A percentile compares a stretch with the other conserved stretches of the same genome.
Conservation (phyloP, 306 rosid species). For the Macrotyloma uniflorum region DNA sequence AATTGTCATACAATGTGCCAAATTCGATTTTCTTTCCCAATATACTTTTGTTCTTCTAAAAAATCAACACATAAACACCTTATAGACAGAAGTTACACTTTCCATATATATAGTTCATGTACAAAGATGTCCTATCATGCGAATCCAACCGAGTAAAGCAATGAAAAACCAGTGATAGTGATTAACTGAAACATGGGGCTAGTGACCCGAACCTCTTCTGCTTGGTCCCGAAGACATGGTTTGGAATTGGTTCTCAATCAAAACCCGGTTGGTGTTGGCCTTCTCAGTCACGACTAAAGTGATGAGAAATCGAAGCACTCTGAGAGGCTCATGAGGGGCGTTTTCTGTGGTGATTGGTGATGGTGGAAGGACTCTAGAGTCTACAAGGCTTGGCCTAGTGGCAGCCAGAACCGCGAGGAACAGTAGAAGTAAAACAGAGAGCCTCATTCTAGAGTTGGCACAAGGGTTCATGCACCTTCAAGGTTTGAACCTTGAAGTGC, state of each 20-base stretch:
- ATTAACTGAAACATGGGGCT: constrained; percentile 28
- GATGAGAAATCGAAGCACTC: not conserved
- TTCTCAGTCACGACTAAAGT: constrained; percentile 20
- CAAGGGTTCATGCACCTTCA: constrained; percentile 12
- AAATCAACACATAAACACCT: constrained; percentile 38
- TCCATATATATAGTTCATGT: constrained; percentile 35
- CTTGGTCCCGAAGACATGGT: constrained; percentile 85
- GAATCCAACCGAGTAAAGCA: constrained; percentile 15
- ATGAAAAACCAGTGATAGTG: constrained; percentile 6
- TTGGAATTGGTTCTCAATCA: constrained; percentile 39
- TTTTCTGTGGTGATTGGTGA: constrained; percentile 27
- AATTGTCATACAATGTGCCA: constrained; percentile 16
- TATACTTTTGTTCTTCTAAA: constrained; percentile 23
- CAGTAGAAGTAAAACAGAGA: constrained; percentile 31
- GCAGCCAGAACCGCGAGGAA: constrained; percentile 41
- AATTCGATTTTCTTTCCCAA: not conserved
- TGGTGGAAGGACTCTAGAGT: constrained; percentile 48
- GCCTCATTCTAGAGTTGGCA: constrained; percentile 50
- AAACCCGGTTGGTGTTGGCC: constrained; percentile 25
- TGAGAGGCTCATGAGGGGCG: not conserved
- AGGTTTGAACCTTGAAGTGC: constrained; percentile 37
- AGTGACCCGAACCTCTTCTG: constrained; percentile 87
- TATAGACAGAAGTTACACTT: constrained; percentile 39
- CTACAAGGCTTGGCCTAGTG: constrained; percentile 36
- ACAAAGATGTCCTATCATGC: constrained; percentile 33